Percentiles rank a stretch among this genome's conserved stretches.
Evolutionary conservation across 139 green algal species (phyloP).

Genomic region (Picochlorum sp.): DNA sequence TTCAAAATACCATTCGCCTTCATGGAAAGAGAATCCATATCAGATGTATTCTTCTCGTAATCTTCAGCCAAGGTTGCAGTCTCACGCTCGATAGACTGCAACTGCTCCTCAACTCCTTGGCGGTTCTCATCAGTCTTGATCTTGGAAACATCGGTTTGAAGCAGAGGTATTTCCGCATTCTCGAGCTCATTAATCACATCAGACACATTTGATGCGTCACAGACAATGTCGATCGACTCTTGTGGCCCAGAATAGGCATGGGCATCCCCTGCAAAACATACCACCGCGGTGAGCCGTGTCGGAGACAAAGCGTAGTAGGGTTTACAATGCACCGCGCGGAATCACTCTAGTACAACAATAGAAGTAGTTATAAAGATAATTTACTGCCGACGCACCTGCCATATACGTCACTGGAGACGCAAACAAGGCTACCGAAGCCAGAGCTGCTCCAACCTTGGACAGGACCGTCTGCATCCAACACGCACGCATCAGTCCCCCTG

Average conservation of each 20-base stretch:
- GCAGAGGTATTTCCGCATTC: conserved; percentile 1
- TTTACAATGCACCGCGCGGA: too few relatives aligned
- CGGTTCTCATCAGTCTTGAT: background rate
- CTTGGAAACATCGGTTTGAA: background rate
- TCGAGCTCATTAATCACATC: conserved; percentile 6
- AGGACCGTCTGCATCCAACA: too few relatives aligned
- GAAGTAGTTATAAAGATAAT: too few relatives aligned
- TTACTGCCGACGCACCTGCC: too few relatives aligned
- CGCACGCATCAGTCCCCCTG: too few relatives aligned
- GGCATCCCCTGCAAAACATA: background rate
- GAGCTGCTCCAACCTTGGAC: too few relatives aligned
- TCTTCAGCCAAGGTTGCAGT: conserved; percentile 4
- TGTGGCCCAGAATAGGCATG: background rate
- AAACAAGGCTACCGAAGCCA: too few relatives aligned
- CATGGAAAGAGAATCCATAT: background rate
- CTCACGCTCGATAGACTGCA: conserved; percentile 7
- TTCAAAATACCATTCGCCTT: conserved; percentile 1
- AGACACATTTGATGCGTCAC: background rate
- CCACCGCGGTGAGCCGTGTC: too few relatives aligned
- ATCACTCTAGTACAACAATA: too few relatives aligned
- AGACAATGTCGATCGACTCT: conserved; percentile 1
- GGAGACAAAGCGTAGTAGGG: too few relatives aligned
- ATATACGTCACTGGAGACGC: too few relatives aligned
- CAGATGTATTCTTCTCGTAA: background rate
- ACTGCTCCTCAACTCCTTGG: conserved; percentile 3